Conservation (phyloP, 306 rosid genomes). For the Prunus salicina region DNA sequence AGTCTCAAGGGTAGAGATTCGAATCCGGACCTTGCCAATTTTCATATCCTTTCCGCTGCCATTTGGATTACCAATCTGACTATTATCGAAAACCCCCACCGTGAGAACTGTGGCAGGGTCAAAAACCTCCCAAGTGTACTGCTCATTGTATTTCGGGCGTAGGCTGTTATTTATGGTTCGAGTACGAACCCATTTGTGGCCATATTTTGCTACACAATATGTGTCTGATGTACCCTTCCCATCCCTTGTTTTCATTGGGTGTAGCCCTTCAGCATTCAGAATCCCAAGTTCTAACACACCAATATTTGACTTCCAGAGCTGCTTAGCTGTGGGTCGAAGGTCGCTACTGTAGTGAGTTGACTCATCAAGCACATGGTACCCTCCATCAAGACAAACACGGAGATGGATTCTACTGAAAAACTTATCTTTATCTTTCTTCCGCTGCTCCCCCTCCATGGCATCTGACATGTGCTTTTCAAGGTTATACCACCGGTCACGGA, state of each 20-base stretch:
- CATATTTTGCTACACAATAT: conserved; percentile 90
- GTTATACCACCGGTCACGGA: conserved; percentile 53
- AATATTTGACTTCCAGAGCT: conserved; percentile 71
- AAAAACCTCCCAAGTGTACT: conserved; percentile 90
- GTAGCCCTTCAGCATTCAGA: conserved; percentile 56
- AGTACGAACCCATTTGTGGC: conserved; percentile 92
- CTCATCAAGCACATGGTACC: conserved; percentile 93
- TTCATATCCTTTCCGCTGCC: conserved; percentile 47
- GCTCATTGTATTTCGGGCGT: conserved; percentile 81
- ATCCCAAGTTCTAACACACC: conserved; percentile 89
- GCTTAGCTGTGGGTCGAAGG: conserved; percentile 70
- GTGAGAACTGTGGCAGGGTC: conserved; percentile 92
- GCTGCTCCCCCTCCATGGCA: conserved; percentile 57
- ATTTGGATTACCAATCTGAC: conserved; percentile 45
- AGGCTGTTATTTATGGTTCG: conserved; percentile 64
- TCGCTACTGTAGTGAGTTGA: conserved; percentile 88
- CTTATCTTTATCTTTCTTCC: conserved; percentile 53
- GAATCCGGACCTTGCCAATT: conserved; percentile 84
- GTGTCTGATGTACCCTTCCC: conserved; percentile 66
- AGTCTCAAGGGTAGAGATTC: conserved; percentile 81
- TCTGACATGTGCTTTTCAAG: conserved; percentile 64
- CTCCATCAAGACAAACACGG: conserved; percentile 72
- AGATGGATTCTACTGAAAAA: conserved; percentile 68
- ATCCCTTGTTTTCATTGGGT: conserved; percentile 71
- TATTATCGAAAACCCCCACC: conserved; percentile 76